phyloP scores from a whole-genome alignment of 2,329 filamentous ascomycete genomes.

The Colletotrichum cordylinicola region DNA sequence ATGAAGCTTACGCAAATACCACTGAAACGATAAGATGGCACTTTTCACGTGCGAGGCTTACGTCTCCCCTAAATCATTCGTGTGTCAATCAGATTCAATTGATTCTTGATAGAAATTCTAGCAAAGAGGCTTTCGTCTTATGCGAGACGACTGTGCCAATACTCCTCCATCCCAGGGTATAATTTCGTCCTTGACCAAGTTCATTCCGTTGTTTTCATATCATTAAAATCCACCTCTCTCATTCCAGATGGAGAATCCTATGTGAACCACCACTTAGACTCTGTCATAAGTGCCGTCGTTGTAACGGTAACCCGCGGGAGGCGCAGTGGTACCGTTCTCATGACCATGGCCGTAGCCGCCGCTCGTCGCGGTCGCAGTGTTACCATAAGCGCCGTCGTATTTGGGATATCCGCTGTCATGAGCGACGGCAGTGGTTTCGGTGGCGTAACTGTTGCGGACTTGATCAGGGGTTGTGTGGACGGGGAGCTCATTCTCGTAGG shows the following conservation, averaged over 20 bases:
- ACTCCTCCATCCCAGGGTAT: slow-evolving; percentile 14
- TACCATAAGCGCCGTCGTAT: slow-evolving; percentile 4
- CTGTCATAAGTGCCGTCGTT: slow-evolving; percentile 41
- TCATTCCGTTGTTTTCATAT: background rate
- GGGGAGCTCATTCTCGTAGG: slow-evolving; percentile 39
- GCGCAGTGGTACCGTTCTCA: slow-evolving; percentile 9
- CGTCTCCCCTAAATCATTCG: background rate
- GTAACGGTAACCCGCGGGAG: slow-evolving; percentile 36
- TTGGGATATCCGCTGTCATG: slow-evolving; percentile 26
- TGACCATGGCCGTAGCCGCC: slow-evolving; percentile 9
- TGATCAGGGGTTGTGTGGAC: slow-evolving; percentile 45
- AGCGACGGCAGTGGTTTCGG: slow-evolving; percentile 39
- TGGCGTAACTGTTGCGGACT: slow-evolving; percentile 50
- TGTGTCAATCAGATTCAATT: background rate
- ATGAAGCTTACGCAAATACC: background rate
- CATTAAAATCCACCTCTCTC: background rate
- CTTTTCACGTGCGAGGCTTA: background rate
- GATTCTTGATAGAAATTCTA: background rate
- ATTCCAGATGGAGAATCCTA: slow-evolving; percentile 11
- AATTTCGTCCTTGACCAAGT: background rate
- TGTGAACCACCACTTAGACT: slow-evolving; percentile 22
- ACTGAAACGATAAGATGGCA: background rate
- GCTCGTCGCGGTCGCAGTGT: background rate
- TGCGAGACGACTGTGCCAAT: background rate
- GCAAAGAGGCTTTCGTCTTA: background rate